Percentiles rank a stretch among this genome's conserved stretches.
These are phyloP conservation scores for Calonectria leucothoes DNA, from an alignment of 2,329 filamentous ascomycete species.

Conservation along the genomic window DNA sequence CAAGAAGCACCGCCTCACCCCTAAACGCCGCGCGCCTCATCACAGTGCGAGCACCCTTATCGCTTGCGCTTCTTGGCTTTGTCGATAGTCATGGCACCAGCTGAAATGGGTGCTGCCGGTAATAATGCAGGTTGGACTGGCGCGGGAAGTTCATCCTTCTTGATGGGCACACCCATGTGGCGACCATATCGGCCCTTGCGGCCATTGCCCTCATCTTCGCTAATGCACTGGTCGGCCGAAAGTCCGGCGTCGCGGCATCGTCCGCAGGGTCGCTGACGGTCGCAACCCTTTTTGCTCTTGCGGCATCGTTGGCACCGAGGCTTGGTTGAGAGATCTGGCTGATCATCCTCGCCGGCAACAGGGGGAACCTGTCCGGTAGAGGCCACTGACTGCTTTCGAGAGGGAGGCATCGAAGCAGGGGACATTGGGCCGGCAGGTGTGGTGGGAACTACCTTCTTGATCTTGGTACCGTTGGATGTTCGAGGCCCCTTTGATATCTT, in stretches of 20 bases:
- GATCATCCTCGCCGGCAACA: constrained; percentile 81
- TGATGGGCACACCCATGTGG: constrained; percentile 76
- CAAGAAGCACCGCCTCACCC: background rate
- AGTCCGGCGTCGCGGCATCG: constrained; percentile 97
- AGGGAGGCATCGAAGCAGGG: constrained; percentile 75
- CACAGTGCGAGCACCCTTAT: constrained; percentile 46
- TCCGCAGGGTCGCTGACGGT: constrained; percentile 93
- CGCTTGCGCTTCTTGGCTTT: constrained; percentile 74
- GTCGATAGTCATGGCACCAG: constrained; percentile 52
- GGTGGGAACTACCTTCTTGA: constrained; percentile 61
- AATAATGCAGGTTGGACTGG: constrained; percentile 53
- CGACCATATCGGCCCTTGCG: constrained; percentile 91
- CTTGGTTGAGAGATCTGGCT: constrained; percentile 93
- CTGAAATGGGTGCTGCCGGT: constrained; percentile 57
- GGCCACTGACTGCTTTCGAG: constrained; percentile 80
- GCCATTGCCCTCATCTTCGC: constrained; percentile 97
- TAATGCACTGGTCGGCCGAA: constrained; percentile 92
- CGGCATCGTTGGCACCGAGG: constrained; percentile 97
- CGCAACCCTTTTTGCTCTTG: constrained; percentile 99
- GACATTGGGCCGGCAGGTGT: constrained; percentile 64
- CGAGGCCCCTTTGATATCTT: constrained; percentile 60
- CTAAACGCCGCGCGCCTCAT: background rate
- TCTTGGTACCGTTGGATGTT: constrained; percentile 52
- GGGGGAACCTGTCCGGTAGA: constrained; percentile 63
- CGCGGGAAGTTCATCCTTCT: constrained; percentile 63